Percentiles rank a stretch among this genome's conserved stretches.
Evolutionary conservation across 164 flowering plant genomes (phyloP).

Genomic region (Dillenia turbinata): DNA sequence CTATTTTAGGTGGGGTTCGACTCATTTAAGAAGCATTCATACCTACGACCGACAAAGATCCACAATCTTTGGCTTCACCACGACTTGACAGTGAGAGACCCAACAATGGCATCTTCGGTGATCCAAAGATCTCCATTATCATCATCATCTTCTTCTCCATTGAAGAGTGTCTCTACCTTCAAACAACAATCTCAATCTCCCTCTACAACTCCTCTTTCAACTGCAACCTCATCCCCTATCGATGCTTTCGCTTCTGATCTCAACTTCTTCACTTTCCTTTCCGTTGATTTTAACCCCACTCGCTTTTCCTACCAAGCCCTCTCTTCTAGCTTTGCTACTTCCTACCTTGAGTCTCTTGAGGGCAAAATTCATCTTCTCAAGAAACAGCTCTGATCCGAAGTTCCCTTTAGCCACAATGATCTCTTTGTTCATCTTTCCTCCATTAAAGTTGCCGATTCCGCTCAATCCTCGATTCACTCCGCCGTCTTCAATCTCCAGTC

Average conservation of each 20-base stretch:
- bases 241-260: conserved; percentile 74
- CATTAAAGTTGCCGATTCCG: conserved; percentile 56
- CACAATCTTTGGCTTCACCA: too few relatives aligned
- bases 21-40: too few relatives aligned
- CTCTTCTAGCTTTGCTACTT: conserved; percentile 85
- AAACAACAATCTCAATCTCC: too few relatives aligned
- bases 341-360: conserved; percentile 83
- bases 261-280: conserved; percentile 81
- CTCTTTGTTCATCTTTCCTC: conserved; percentile 82
- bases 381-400: conserved; percentile 80
- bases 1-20: too few relatives aligned
- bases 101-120: conserved; percentile 9
- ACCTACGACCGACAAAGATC: too few relatives aligned
- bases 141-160: conserved; percentile 34
- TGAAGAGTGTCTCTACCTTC: conserved; percentile 65
- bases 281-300: conserved; percentile 69
- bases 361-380: conserved; percentile 74
- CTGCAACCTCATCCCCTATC: conserved; percentile 32
- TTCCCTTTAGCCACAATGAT: conserved; percentile 64
- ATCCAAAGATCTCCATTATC: conserved; percentile 20
- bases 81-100: too few relatives aligned
- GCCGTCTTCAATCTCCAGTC: conserved; percentile 72
- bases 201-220: conserved; percentile 11
- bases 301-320: conserved; percentile 92
- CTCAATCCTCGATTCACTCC: conserved; percentile 74